Evolutionary conservation across 1,284 basidiomycete genomes (phyloP), one percentile per base, ranked within the genome.

Genomic region (Anthracocystis panici-leucophaei): DNA sequence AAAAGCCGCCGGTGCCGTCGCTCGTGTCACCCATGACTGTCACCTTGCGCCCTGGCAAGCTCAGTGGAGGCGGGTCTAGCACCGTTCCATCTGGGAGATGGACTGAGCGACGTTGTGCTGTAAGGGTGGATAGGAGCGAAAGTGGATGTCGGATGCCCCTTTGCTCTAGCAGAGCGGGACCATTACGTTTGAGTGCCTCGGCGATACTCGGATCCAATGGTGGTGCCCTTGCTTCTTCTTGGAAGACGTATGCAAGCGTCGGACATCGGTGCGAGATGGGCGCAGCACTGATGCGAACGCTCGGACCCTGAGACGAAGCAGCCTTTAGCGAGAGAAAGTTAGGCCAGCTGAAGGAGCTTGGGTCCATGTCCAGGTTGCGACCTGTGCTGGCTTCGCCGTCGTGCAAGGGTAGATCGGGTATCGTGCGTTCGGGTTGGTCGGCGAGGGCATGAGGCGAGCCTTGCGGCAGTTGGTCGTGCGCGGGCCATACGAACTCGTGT

Each of bases 201-300:
- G 76, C 42, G n/a, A 77, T 55, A 8, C 60, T 58, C 0, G 75
- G 59, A n/a, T 69, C 59, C 11, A 82, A 52, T 0, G 74, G 68
- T 6, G 67, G 75, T 1, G 82, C 59, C 21, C 60, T 66, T 3
- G 53, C 49, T 3, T 78, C 64, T 45, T 84, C 83, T 21, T 76
- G 52, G 16, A 84, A 79, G 0, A 82, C 78, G 58, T 81, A 84
- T 1, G 82, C 83, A 2, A 84, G 64, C 10, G 81, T 80, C 0
- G 83, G 83, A 46, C 79, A 81, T 23, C 83, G 70, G 48, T 84
- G 83, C 11, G 75, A 64, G 57, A 84, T 80, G 27, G 83, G 83
- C 8, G 83, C 83, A 5, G 83, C 83, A 40, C 76, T 80, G 48
- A 84, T 53, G 27, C 57, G 62, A 16, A 84, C 70, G 21, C 62